phyloP scores from a whole-genome alignment of 106 monocot species.

The Dendrobium chrysotoxum region DNA sequence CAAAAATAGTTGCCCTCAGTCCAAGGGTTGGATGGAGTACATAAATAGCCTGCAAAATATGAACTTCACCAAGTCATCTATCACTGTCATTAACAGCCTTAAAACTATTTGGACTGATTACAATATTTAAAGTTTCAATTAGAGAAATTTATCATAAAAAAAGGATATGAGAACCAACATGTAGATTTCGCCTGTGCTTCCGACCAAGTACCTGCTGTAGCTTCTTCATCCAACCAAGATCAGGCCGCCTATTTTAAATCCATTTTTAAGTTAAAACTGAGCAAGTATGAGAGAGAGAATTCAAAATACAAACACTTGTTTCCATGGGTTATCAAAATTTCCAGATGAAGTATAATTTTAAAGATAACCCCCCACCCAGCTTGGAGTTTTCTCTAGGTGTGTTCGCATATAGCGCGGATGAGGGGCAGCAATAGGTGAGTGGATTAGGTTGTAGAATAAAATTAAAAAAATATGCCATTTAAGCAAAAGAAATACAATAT shows the following conservation, averaged over 20 bases:
- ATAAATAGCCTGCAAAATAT: constrained; percentile 72
- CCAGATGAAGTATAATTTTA: not conserved
- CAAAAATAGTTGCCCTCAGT: constrained; percentile 70
- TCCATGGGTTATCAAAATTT: not conserved
- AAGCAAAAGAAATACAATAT: not conserved
- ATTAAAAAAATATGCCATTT: not conserved
- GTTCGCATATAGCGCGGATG: not conserved
- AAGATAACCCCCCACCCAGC: not conserved
- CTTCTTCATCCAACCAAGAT: constrained; percentile 96
- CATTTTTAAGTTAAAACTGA: not conserved
- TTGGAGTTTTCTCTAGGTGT: not conserved
- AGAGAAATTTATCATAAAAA: not conserved
- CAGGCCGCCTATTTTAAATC: constrained; percentile 58
- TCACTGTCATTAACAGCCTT: not conserved
- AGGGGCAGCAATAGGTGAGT: not conserved
- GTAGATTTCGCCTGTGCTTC: constrained; percentile 86
- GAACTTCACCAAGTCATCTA: not conserved
- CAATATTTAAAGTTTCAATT: not conserved
- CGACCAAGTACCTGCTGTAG: constrained; percentile 91
- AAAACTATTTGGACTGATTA: not conserved
- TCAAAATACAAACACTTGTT: not conserved
- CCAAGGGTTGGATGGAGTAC: constrained; percentile 94
- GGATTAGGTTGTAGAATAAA: not conserved
- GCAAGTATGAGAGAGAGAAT: not conserved
- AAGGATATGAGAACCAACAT: constrained; percentile 36